These are phyloP conservation scores for Verticillium nonalfalfae DNA, from an alignment of 2,329 filamentous ascomycete genomes.

Conservation along the genomic window DNA sequence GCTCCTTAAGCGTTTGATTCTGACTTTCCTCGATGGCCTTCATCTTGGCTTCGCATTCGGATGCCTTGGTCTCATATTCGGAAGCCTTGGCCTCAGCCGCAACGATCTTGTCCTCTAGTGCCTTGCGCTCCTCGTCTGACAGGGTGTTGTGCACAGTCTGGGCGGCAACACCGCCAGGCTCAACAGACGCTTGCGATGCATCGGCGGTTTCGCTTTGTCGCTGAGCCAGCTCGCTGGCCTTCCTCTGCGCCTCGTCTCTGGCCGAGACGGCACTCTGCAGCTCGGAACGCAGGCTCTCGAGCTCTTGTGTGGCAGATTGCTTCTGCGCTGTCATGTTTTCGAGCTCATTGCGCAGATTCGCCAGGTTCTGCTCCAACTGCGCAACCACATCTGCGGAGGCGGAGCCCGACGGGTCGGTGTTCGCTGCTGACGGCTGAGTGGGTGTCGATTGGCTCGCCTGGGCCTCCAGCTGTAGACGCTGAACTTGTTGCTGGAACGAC, in stretches of 20 bases:
- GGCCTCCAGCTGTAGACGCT: conserved; percentile 28
- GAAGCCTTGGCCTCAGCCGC: conserved; percentile 29
- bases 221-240: conserved; percentile 20
- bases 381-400: conserved; percentile 38
- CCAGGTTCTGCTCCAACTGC: conserved; percentile 43
- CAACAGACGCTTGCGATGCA: conserved; percentile 10
- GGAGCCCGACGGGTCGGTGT: conserved; percentile 28
- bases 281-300: conserved; percentile 48
- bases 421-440: conserved; percentile 23
- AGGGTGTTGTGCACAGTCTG: conserved; percentile 22
- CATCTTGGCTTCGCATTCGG: conserved; percentile 57
- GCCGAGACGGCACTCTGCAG: conserved; percentile 57
- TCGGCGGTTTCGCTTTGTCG: conserved; percentile 12
- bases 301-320: conserved; percentile 57
- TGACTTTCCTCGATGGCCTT: conserved; percentile 59
- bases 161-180: background rate
- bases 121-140: conserved; percentile 52
- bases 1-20: conserved; percentile 53
- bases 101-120: conserved; percentile 48
- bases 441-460: conserved; percentile 27
- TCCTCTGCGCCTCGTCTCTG: conserved; percentile 51
- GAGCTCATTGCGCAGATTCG: conserved; percentile 51
- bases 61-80: conserved; percentile 53
- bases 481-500: conserved; percentile 34
- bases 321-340: conserved; percentile 62